Evolutionary conservation across 768 basidiomycete species (phyloP), one percentile per base, ranked within the genome.

Genomic region (Mrakia frigida): DNA sequence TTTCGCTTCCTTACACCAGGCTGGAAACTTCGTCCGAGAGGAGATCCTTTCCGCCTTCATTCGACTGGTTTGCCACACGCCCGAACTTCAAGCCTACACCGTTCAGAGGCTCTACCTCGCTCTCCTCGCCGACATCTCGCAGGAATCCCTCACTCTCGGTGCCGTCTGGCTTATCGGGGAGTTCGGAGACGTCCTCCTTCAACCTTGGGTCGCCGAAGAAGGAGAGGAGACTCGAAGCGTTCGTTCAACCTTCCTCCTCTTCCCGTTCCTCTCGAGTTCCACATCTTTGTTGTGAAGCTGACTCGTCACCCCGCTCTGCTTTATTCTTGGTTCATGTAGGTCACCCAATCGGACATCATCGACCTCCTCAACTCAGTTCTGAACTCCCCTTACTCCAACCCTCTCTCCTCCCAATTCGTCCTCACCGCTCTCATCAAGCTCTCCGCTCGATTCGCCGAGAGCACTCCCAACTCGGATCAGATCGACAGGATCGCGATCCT

Each of bases 131-230:
- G 97, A 99, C 83, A 90, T 98, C 37, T 98, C 97, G 4, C 97
- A 98, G 82, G 97, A 99, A 80, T 94, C 94, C 10, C 85, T 99
- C 43, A 97, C 97, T 0, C 86, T 99, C 21, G 91, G 92, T 6
- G 91, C 93, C 0, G 91, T 95, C 5, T 99, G 97, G 97, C 86
- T 98, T 56, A 89, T 98, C 73, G 97, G 97, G 61, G 97, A 99
- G 84, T 98, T 96, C 81, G 92, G 93, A 70, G 97, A 98, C 80
- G 85, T 93, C 61, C 83, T 99, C 23, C 83, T 99, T 1, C 91
- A 95, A 79, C 89, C 89, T n/a, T 93, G 93, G 5, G 86, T 93
- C 23, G 88, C 92, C 18, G 89, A 89, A 60, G 90, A 90, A 76
- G 82, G 82, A 14, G 91, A 96, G 14, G 87, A 91, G 60, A 87